Percentiles rank a stretch among this genome's conserved stretches.
These are phyloP conservation scores for Pseudocercospora fijiensis DNA, from an alignment of 2,329 filamentous ascomycete species.

Conservation along the genomic window DNA sequence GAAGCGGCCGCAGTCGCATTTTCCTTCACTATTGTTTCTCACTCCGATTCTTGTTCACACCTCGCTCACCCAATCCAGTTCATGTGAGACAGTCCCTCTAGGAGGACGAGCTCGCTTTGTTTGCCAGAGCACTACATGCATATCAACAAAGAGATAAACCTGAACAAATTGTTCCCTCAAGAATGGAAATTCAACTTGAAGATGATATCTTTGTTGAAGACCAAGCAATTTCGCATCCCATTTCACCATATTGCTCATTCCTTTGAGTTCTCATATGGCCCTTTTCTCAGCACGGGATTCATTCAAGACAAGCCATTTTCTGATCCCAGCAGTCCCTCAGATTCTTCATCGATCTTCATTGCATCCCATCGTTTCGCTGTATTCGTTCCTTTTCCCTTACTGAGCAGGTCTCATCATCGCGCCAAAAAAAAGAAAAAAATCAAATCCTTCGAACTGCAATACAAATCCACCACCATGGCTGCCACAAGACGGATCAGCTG, in stretches of 20 bases:
- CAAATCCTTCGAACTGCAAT: too few relatives aligned
- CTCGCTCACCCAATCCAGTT: not conserved
- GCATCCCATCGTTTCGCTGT: too few relatives aligned
- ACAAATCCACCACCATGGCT: not conserved
- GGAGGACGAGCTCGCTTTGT: not conserved
- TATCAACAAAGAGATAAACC: not conserved
- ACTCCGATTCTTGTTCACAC: too few relatives aligned
- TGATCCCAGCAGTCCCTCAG: not conserved
- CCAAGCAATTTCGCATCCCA: not conserved
- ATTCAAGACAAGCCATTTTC: not conserved
- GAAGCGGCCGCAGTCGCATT: too few relatives aligned
- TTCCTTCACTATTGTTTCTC: too few relatives aligned
- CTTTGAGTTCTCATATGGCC: not conserved
- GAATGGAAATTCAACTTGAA: not conserved
- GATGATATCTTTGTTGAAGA: not conserved
- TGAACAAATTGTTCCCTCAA: not conserved
- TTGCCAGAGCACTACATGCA: not conserved
- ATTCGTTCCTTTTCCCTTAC: too few relatives aligned
- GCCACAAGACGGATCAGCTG: not conserved
- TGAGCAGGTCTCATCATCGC: not conserved
- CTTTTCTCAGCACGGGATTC: not conserved
- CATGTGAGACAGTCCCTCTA: too few relatives aligned
- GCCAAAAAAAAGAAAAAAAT: too few relatives aligned
- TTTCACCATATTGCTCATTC: not conserved
- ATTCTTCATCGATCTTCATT: not conserved